A percentile compares a stretch with the other conserved stretches of the same genome.
Evolutionary conservation across 148 eudicot species (phyloP).

Genomic region (Chenopodium suecicum): DNA sequence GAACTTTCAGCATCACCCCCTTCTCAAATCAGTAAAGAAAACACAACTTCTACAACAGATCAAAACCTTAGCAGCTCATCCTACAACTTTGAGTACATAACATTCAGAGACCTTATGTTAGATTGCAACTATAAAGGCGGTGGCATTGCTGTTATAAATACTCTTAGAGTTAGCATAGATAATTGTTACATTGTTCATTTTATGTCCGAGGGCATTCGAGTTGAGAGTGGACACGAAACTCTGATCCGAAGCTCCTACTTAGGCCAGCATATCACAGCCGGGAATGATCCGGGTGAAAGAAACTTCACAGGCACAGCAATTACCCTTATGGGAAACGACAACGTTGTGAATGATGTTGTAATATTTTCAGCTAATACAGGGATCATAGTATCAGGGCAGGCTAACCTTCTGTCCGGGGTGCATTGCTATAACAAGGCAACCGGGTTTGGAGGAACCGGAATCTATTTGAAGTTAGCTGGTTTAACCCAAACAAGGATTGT

Average conservation of each 20-base stretch:
- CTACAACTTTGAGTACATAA: conserved; percentile 64
- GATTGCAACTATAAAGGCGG: conserved; percentile 77
- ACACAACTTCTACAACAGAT: background rate
- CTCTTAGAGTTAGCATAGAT: conserved; percentile 64
- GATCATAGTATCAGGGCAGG: conserved; percentile 63
- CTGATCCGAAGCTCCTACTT: conserved; percentile 60
- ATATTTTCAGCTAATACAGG: conserved; percentile 81
- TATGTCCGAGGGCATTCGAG: conserved; percentile 61
- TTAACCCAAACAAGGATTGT: conserved; percentile 79
- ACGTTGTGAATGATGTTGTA: conserved; percentile 65
- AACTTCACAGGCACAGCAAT: conserved; percentile 76
- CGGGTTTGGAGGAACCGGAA: conserved; percentile 77
- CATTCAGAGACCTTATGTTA: conserved; percentile 70
- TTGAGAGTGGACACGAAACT: conserved; percentile 81
- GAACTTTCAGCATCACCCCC: conserved; percentile 54
- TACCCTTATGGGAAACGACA: conserved; percentile 69
- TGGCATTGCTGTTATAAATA: conserved; percentile 54
- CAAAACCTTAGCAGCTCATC: conserved; percentile 25
- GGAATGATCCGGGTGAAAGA: conserved; percentile 56
- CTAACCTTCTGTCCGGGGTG: conserved; percentile 69
- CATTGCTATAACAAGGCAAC: conserved; percentile 94
- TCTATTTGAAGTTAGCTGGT: conserved; percentile 64
- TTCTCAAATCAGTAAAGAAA: background rate
- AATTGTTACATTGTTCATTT: conserved; percentile 80
- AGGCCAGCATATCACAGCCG: conserved; percentile 84